These are phyloP conservation scores for Cucurbita pepo DNA, from an alignment of 306 rosid genomes.

Conservation along the genomic window DNA sequence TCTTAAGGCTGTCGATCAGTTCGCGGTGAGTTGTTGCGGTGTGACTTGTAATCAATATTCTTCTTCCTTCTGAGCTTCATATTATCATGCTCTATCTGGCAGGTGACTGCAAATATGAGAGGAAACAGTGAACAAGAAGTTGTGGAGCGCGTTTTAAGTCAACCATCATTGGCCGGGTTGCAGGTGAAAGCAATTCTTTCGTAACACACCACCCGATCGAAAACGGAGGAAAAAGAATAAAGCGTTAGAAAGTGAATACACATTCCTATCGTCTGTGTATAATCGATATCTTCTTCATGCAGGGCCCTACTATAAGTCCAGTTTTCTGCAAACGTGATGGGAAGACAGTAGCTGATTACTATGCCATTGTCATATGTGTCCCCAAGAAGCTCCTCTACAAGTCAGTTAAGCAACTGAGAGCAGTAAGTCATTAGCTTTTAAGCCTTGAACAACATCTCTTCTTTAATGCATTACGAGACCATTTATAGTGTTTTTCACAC, in stretches of 20 bases:
- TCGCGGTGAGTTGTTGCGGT: conserved; percentile 36
- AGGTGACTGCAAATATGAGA: conserved; percentile 95
- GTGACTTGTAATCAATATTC: not conserved
- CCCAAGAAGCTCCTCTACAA: conserved; percentile 72
- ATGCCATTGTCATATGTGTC: conserved; percentile 78
- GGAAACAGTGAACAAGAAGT: conserved; percentile 82
- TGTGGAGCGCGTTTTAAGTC: conserved; percentile 79
- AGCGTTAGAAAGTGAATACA: not conserved
- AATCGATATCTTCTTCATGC: not conserved
- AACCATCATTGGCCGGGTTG: conserved; percentile 64
- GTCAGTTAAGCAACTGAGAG: conserved; percentile 71
- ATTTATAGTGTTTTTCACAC: not conserved
- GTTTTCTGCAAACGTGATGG: conserved; percentile 67
- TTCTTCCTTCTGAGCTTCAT: not conserved
- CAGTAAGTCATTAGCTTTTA: conserved; percentile 35
- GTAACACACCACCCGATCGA: not conserved
- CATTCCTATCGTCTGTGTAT: not conserved
- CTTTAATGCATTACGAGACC: not conserved
- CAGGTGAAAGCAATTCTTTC: conserved; percentile 43
- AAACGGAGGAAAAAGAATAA: not conserved
- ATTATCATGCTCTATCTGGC: conserved; percentile 8
- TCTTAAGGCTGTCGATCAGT: conserved; percentile 69
- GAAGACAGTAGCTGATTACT: conserved; percentile 46
- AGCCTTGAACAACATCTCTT: not conserved
- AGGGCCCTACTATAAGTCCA: conserved; percentile 93